Base-by-base conservation (phyloP, 345 rosid species). In the Citrus cavaleriei region DNA sequence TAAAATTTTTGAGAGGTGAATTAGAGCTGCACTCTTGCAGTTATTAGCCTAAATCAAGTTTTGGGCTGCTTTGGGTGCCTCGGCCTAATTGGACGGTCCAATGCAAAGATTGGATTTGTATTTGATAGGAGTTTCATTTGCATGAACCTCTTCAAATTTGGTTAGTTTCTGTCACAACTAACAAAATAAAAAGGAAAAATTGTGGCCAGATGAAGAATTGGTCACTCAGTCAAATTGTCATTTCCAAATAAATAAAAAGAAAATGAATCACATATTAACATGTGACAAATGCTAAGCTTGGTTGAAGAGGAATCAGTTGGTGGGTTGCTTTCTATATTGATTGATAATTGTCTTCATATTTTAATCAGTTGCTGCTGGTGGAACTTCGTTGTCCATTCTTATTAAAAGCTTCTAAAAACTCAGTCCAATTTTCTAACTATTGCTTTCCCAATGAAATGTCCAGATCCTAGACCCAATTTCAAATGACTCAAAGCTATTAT, bases 311-410 rank as follows among this genome's bases (percentile, higher is more conserved):
- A 72, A 57, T 72, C 51, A 58, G 66, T 73, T 73, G 66, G 76
- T 57, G 63, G 35, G 35, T 7, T 61, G 58, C 57, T 61, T 74
- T 40, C 68, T 8, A 42, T 61, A 62, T 74, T 61, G 21, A 61
- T 61, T 30, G 32, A 61, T 61, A 18, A 57, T 16, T 4, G 51
- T 0, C 51, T 3, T 3, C 2, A 46, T 35, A 12, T 0, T 60
- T 58, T 73, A 60, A 73, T 60, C 46, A 73, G 37, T 35, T 35
- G 8, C 40, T 6, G 55, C 42, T 38, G 59, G 28, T 62, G 57
- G 42, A 74, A 74, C 25, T 74, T 74, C 70, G 19, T 42, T 74
- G 10, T 74, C 77, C 60, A 62, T 19, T 62, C 27, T 55, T 1
- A 46, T 46, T 13, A 14, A 74, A 40, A 74, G 13, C 27, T 18